A percentile compares a stretch with the other conserved stretches of the same genome.
These are phyloP conservation scores for Microbotryum violaceum DNA, from an alignment of 1,284 basidiomycete species.

Conservation along the genomic window DNA sequence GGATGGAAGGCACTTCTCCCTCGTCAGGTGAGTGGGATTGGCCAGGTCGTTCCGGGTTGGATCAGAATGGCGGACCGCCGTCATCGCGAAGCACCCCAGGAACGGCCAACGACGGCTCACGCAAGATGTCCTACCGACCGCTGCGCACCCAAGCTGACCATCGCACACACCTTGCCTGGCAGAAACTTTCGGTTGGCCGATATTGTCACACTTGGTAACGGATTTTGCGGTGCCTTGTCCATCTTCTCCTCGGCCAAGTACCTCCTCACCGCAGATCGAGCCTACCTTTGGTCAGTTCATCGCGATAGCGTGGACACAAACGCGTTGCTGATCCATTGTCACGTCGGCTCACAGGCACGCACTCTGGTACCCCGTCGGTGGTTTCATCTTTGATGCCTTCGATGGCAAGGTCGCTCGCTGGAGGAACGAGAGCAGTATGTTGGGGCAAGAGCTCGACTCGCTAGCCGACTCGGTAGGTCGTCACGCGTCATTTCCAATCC, in stretches of 20 bases:
- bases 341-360: slow-evolving; percentile 50
- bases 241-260: slow-evolving; percentile 88
- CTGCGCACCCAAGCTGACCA: not conserved
- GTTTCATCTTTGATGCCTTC: slow-evolving; percentile 96
- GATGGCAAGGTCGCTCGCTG: slow-evolving; percentile 97
- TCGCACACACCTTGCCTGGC: slow-evolving; percentile 6
- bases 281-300: slow-evolving; percentile 56
- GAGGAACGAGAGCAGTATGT: slow-evolving; percentile 87
- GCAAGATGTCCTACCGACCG: not conserved
- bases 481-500: too few species aligned
- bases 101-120: not conserved
- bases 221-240: slow-evolving; percentile 94
- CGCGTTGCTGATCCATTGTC: too few species aligned
- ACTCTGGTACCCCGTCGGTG: slow-evolving; percentile 78
- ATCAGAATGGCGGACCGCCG: not conserved
- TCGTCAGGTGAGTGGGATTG: slow-evolving; percentile 63
- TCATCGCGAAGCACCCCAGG: slow-evolving; percentile 1
- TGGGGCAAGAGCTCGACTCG: slow-evolving; percentile 98
- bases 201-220: slow-evolving; percentile 99
- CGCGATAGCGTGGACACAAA: not conserved
- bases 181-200: slow-evolving; percentile 98
- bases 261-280: slow-evolving; percentile 69
- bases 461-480: slow-evolving; percentile 79
- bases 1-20: slow-evolving; percentile 85
- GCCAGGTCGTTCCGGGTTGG: not conserved